phyloP scores from a whole-genome alignment of 2,329 filamentous ascomycete genomes.

The Colletotrichum limetticola region DNA sequence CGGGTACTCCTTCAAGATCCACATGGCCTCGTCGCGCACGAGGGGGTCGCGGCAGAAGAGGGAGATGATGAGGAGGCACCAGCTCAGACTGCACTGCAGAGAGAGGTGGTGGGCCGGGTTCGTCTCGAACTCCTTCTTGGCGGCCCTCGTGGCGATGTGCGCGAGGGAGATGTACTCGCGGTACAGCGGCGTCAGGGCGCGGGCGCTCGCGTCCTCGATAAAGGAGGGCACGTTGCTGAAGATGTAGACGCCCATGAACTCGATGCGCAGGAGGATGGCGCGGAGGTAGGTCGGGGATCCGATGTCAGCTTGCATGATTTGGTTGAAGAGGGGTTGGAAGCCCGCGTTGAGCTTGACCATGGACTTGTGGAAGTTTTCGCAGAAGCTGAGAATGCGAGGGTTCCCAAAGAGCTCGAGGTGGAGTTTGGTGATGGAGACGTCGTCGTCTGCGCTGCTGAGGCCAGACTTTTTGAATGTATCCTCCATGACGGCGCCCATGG shows the following conservation, averaged over 20 bases:
- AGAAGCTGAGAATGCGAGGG: constrained; percentile 36
- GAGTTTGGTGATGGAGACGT: constrained; percentile 33
- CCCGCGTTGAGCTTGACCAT: constrained; percentile 40
- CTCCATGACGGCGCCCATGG: constrained; percentile 36
- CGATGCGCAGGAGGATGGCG: constrained; percentile 47
- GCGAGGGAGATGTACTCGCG: constrained; percentile 47
- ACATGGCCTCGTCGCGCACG: constrained; percentile 44
- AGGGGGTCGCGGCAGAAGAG: constrained; percentile 46
- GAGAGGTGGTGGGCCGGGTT: constrained; percentile 41
- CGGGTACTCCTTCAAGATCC: constrained; percentile 46
- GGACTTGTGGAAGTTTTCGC: constrained; percentile 12
- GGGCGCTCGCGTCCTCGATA: constrained; percentile 36
- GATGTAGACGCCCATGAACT: constrained; percentile 40
- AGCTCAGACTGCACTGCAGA: constrained; percentile 44
- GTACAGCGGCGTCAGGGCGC: constrained; percentile 41
- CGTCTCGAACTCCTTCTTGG: constrained; percentile 21
- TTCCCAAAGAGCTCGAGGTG: constrained; percentile 34
- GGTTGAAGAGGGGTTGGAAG: constrained; percentile 47
- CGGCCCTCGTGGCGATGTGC: constrained; percentile 39
- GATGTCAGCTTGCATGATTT: constrained; percentile 40
- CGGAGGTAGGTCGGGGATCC: constrained; percentile 42
- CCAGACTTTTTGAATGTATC: constrained; percentile 35
- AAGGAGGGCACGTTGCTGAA: constrained; percentile 44
- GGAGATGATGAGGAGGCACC: constrained; percentile 38
- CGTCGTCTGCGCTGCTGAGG: constrained; percentile 20